Base-by-base conservation (phyloP, 805 yeast species). In the Danielia reshetovae region DNA sequence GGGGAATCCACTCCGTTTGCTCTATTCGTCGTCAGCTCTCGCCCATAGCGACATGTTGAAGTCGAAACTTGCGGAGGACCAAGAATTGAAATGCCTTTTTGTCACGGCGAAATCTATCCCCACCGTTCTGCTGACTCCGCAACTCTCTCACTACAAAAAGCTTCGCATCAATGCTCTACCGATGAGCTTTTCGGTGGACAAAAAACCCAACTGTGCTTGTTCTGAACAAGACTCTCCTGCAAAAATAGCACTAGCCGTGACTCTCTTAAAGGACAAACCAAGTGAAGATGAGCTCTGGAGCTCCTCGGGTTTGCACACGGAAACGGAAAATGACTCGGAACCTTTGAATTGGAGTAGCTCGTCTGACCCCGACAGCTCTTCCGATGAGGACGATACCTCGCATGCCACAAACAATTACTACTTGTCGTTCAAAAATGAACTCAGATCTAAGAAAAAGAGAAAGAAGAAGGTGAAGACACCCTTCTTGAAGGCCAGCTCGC, bases 111-210 rank as follows among this genome's bases (percentile, higher is more conserved):
- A 66, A 38, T 62, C 70, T 8, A 40, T 57, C 1, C 60, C 73
- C 17, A 68, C 69, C 9, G 67, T 60, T 10, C 51, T 52, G 31
- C 65, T 49, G 49, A 54, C 65, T 2, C 46, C 58, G 16, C 63
- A 57, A 38, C 49, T 57, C 5, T 59, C 69, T 9, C 70, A 61
- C 41, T 67, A 59, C 46, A 68, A 68, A 38, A 68, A 68, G 36
- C 53, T 68, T 17, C 54, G 73, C 17, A 68, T 68, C 32, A 62
- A 57, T 35, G 69, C 68, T 1, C 16, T 34, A 24, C 46, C 44
- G 24, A 27, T 35, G 13, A 24, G 25, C 3, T 33, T 28, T 39
- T 21, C 33, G 35, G 26, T 21, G 32, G n/a, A n/a, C n/a, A n/a
- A n/a, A n/a, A 27, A 12, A 15, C 16, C 7, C 9, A 19, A 7